Percentiles rank a stretch among this genome's conserved stretches.
Conservation (phyloP, 2,329 filamentous ascomycete species). For the Hymenoscyphus salicellus region DNA sequence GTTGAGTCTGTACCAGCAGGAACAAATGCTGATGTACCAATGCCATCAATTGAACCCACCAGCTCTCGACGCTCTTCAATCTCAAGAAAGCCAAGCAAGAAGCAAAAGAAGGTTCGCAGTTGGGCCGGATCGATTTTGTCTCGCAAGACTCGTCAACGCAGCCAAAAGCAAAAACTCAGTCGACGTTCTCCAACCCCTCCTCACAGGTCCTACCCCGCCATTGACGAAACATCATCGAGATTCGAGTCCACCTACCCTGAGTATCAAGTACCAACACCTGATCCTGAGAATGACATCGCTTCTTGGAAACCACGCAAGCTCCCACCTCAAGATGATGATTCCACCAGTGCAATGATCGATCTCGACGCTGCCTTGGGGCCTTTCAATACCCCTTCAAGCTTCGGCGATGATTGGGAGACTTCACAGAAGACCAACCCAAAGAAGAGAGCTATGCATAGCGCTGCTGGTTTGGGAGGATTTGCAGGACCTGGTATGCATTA, state of each 20-base stretch:
- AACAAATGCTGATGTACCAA: constrained; percentile 23
- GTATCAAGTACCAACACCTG: constrained; percentile 16
- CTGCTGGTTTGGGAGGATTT: constrained; percentile 67
- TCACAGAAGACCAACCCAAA: constrained; percentile 56
- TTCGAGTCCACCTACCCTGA: constrained; percentile 24
- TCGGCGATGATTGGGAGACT: constrained; percentile 64
- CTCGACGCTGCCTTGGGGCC: constrained; percentile 89
- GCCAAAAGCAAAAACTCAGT: constrained; percentile 41
- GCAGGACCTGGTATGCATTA: constrained; percentile 69
- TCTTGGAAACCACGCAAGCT: constrained; percentile 41
- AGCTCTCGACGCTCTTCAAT: constrained; percentile 30
- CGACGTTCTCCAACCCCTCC: constrained; percentile 45
- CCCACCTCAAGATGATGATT: constrained; percentile 53
- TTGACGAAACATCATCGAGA: constrained; percentile 25
- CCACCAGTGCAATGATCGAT: constrained; percentile 80
- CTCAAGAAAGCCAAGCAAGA: constrained; percentile 42
- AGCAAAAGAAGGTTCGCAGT: constrained; percentile 71
- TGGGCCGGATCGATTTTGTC: constrained; percentile 53
- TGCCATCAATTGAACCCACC: constrained; percentile 27
- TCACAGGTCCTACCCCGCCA: constrained; percentile 32
- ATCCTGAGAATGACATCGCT: constrained; percentile 31
- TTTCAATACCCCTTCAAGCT: constrained; percentile 74
- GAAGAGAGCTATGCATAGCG: constrained; percentile 73
- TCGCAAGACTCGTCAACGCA: constrained; percentile 46
- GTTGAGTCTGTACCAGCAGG: constrained; percentile 14